These are phyloP conservation scores for Tremellales sp. DNA, from an alignment of 1,284 basidiomycete species.

Conservation along the genomic window DNA sequence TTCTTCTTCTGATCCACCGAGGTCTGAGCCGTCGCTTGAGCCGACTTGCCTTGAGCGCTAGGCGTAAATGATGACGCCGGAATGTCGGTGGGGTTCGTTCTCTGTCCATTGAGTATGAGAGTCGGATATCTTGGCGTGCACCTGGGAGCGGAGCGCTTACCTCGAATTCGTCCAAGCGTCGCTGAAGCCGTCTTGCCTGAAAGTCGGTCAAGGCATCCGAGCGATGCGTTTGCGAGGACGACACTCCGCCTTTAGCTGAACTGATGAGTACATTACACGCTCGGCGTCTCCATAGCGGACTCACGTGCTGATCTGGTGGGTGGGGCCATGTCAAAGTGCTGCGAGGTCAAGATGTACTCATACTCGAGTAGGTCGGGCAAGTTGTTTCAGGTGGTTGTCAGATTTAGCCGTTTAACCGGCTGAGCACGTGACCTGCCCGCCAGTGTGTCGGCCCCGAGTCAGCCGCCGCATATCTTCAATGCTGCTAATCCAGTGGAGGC, in stretches of 20 bases:
- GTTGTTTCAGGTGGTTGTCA: no score
- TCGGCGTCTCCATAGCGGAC: background rate
- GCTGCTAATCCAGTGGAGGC: no score
- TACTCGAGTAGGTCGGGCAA: no score
- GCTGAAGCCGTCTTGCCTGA: slow-evolving; percentile 29
- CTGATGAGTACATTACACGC: background rate
- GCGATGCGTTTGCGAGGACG: background rate
- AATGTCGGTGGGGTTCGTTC: slow-evolving; percentile 47
- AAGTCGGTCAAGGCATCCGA: slow-evolving; percentile 36
- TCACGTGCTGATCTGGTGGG: background rate
- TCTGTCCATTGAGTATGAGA: slow-evolving; percentile 8
- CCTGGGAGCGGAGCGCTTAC: slow-evolving; percentile 16
- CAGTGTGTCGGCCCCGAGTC: no score
- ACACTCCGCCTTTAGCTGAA: background rate
- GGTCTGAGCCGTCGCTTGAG: background rate
- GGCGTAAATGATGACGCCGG: slow-evolving; percentile 40
- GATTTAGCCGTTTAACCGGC: no score
- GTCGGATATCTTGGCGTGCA: background rate
- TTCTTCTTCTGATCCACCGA: slow-evolving; percentile 34
- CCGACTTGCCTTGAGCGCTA: background rate
- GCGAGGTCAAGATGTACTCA: no score
- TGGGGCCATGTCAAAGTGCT: background rate
- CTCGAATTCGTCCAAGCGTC: slow-evolving; percentile 45
- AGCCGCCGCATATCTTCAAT: no score
- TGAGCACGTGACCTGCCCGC: no score